Evolutionary conservation across 148 eudicot genomes (phyloP).

Genomic region (Rhododendron mucronatum): DNA sequence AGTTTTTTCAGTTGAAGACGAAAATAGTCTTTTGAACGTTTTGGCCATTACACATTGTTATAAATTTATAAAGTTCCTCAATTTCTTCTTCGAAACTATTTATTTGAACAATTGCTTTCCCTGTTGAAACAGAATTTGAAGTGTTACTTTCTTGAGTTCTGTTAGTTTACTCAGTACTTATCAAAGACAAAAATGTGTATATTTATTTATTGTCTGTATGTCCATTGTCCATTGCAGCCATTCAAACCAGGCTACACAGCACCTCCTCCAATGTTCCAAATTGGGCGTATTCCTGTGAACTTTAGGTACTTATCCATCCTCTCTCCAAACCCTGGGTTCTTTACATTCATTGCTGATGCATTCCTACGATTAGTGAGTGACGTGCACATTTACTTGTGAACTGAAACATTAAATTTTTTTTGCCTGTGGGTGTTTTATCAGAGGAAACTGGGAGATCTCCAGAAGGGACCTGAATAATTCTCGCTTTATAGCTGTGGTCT

Average conservation of each 20-base stretch:
- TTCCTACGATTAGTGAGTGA: neutral
- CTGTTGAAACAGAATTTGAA: neutral
- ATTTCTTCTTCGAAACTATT: neutral
- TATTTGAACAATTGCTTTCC: neutral
- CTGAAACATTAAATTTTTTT: neutral
- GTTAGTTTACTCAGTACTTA: neutral
- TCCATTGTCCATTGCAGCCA: conserved; percentile 37
- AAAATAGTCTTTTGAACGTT: neutral
- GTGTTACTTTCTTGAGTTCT: neutral
- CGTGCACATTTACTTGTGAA: neutral
- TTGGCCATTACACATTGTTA: neutral
- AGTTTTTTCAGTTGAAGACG: neutral
- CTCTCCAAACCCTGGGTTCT: neutral
- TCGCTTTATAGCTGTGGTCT: conserved; percentile 43
- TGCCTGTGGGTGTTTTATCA: conserved; percentile 20
- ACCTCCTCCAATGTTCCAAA: conserved; percentile 69
- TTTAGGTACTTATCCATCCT: conserved; percentile 42
- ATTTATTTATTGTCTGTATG: neutral
- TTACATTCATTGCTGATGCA: neutral
- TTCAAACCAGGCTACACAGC: conserved; percentile 88
- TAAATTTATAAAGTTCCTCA: neutral
- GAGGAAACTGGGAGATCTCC: conserved; percentile 71
- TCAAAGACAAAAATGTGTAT: neutral
- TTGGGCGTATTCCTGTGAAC: conserved; percentile 58
- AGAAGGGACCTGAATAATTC: conserved; percentile 55